phyloP scores from a whole-genome alignment of 2,329 filamentous ascomycete species.

The Fusarium goolgardi region DNA sequence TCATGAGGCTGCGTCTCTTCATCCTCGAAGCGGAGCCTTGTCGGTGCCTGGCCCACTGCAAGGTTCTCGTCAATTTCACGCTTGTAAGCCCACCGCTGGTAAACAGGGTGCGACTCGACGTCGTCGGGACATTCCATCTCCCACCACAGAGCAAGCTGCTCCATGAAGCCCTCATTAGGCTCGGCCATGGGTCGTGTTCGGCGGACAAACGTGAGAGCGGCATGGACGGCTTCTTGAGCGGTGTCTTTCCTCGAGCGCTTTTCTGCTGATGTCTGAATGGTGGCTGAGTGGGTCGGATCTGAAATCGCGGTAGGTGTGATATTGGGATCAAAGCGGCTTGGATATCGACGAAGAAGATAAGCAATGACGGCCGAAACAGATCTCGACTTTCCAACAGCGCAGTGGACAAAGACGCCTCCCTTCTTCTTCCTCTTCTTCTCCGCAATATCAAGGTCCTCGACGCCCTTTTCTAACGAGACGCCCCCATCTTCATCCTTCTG shows the following conservation, averaged over 20 bases:
- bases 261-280: conserved; percentile 20
- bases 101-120: conserved; percentile 75
- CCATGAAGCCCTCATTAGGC: conserved; percentile 92
- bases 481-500: conserved; percentile 28
- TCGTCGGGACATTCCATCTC: conserved; percentile 81
- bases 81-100: conserved; percentile 77
- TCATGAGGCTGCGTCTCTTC: conserved; percentile 63
- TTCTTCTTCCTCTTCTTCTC: conserved; percentile 32
- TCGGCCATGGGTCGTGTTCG: conserved; percentile 81
- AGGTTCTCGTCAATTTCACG: conserved; percentile 68
- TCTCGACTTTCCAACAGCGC: conserved; percentile 95
- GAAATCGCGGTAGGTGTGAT: conserved; percentile 46
- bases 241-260: conserved; percentile 50
- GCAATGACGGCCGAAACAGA: conserved; percentile 87
- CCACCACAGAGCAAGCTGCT: conserved; percentile 87
- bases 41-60: conserved; percentile 81
- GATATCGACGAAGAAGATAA: conserved; percentile 80
- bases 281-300: conserved; percentile 22
- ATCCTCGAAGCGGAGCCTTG: conserved; percentile 85
- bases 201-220: conserved; percentile 76
- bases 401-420: conserved; percentile 70
- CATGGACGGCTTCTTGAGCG: conserved; percentile 61
- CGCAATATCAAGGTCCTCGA: conserved; percentile 29
- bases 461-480: conserved; percentile 36
- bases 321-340: conserved; percentile 62